phyloP scores from a whole-genome alignment of 116 monocot species.

The Trichopus zeylanicus region DNA sequence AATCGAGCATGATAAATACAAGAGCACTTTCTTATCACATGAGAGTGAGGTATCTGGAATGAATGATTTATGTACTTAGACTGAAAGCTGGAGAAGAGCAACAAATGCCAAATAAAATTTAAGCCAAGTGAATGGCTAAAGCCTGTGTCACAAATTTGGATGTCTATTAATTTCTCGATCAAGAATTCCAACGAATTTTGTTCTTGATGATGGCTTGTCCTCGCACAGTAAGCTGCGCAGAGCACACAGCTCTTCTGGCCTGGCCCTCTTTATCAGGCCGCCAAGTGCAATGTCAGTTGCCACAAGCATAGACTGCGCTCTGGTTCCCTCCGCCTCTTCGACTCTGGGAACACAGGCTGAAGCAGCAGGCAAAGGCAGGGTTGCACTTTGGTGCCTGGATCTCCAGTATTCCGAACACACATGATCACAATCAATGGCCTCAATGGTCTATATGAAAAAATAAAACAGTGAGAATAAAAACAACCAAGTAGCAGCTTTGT shows the following conservation, averaged over 20 bases:
- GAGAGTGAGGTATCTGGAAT: no score
- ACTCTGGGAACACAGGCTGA: not conserved
- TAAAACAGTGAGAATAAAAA: not conserved
- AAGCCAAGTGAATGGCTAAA: not conserved
- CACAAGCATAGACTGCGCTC: not conserved
- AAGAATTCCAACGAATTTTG: not conserved
- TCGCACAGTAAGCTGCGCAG: slow-evolving; percentile 21
- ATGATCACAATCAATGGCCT: slow-evolving; percentile 42
- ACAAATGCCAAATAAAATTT: no score
- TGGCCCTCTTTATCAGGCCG: slow-evolving; percentile 41
- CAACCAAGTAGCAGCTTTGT: not conserved
- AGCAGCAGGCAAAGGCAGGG: no score
- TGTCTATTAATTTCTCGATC: not conserved
- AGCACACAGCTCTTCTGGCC: slow-evolving; percentile 31
- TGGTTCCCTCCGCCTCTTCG: not conserved
- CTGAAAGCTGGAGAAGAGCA: no score
- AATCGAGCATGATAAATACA: no score
- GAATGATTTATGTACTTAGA: no score
- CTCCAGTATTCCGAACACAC: slow-evolving; percentile 75
- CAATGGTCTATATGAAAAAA: slow-evolving; percentile 50
- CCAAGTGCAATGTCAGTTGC: slow-evolving; percentile 13
- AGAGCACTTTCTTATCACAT: no score
- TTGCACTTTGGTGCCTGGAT: slow-evolving; percentile 14
- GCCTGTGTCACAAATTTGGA: no score
- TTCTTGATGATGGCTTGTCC: slow-evolving; percentile 5